A percentile compares a stretch with the other conserved stretches of the same genome.
Conservation (phyloP, 1,139 yeast species). For the Groenewaldozyma auringiensis region DNA sequence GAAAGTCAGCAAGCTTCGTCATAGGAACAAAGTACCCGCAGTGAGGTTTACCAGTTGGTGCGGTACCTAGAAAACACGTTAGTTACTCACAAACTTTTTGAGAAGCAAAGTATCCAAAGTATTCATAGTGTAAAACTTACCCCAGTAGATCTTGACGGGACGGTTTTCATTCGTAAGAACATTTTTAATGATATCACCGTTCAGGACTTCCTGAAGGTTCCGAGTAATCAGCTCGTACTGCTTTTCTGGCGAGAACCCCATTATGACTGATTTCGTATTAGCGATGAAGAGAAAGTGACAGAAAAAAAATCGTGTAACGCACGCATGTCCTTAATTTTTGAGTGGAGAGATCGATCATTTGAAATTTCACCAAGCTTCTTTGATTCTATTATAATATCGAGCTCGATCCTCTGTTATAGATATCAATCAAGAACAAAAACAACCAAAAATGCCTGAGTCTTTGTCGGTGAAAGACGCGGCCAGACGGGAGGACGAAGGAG, state of each 20-base stretch:
- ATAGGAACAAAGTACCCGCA: constrained; percentile 98
- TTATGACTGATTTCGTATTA: constrained; percentile 3
- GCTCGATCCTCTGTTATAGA: too few species aligned
- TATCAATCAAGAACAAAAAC: too few species aligned
- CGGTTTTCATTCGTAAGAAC: constrained; percentile 74
- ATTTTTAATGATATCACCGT: constrained; percentile 79
- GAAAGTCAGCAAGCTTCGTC: constrained; percentile 91
- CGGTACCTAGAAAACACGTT: constrained; percentile 35
- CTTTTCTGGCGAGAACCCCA: constrained; percentile 42
- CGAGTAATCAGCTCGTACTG: constrained; percentile 74
- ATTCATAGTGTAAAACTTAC: constrained; percentile 26
- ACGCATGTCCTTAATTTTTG: not conserved
- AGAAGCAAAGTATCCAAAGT: not conserved
- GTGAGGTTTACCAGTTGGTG: constrained; percentile 96
- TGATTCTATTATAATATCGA: too few species aligned
- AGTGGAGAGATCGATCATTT: too few species aligned
- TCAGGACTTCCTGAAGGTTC: constrained; percentile 85
- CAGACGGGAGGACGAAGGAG: not conserved
- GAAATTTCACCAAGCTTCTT: too few species aligned
- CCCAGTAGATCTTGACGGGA: constrained; percentile 90
- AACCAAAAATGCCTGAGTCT: too few species aligned
- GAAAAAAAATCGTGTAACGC: constrained; percentile 1
- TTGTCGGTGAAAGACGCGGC: not conserved
- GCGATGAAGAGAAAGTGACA: constrained; percentile 5
- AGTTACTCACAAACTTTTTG: not conserved